Conservation (phyloP, 345 rosid species). For the Heritiera fomes region DNA sequence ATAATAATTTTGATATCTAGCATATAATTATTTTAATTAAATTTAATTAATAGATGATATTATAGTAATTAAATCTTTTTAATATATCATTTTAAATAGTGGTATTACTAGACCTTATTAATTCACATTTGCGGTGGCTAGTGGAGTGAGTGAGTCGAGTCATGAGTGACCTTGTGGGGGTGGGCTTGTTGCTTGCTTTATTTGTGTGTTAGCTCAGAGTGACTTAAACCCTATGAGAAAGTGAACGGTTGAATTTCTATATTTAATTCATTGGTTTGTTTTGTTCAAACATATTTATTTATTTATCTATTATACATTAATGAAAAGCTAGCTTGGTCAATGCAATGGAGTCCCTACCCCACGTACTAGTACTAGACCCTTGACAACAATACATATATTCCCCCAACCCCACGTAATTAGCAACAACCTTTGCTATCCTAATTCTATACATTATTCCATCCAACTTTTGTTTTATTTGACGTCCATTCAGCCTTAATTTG, state of each 20-base stretch:
- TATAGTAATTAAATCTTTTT: too few relatives aligned
- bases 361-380: too few relatives aligned
- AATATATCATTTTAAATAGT: too few relatives aligned
- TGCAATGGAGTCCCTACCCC: neutral
- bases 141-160: neutral
- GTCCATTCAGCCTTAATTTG: too few relatives aligned
- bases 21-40: too few relatives aligned
- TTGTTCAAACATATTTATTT: neutral
- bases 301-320: too few relatives aligned
- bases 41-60: too few relatives aligned
- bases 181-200: neutral
- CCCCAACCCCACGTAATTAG: neutral
- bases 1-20: too few relatives aligned
- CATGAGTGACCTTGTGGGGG: neutral
- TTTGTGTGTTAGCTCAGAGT: constrained; percentile 33
- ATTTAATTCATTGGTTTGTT: neutral
- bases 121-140: neutral
- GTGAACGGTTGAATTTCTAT: constrained; percentile 41
- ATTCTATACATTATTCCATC: too few relatives aligned
- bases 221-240: constrained; percentile 29
- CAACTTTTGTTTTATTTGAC: too few relatives aligned
- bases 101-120: too few relatives aligned
- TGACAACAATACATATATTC: neutral
- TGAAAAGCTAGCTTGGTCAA: neutral
- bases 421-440: neutral